Percentiles rank a stretch among this genome's conserved stretches.
These are phyloP conservation scores for Podaxis rugospora DNA, from an alignment of 768 basidiomycete genomes.

Conservation along the genomic window DNA sequence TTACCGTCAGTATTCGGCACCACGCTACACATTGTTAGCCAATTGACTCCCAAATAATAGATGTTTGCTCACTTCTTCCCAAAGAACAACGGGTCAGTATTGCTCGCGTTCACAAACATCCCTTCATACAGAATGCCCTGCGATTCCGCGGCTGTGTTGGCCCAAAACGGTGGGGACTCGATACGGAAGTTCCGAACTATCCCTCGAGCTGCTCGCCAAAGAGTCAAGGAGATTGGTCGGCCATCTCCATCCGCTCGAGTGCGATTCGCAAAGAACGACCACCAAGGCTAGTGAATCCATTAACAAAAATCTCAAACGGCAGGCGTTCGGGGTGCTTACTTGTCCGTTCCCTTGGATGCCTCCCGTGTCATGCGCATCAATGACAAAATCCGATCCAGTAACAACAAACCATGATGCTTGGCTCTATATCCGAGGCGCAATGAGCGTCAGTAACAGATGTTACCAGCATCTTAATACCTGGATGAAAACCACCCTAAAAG, in stretches of 20 bases:
- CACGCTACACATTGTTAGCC: constrained; percentile 25
- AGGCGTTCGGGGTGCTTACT: constrained; percentile 18
- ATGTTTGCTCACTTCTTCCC: constrained; percentile 38
- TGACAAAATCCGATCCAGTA: constrained; percentile 49
- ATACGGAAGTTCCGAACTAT: constrained; percentile 45
- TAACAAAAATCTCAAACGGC: neutral
- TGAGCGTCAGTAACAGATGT: neutral
- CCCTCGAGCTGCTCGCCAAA: constrained; percentile 40
- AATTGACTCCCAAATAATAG: neutral
- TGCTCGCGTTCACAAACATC: constrained; percentile 55
- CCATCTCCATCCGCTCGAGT: constrained; percentile 52
- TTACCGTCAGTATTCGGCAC: constrained; percentile 60
- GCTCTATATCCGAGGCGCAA: constrained; percentile 26
- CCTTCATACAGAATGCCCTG: constrained; percentile 47
- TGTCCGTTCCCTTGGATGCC: constrained; percentile 61
- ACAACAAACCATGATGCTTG: constrained; percentile 66
- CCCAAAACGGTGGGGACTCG: constrained; percentile 56
- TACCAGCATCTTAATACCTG: constrained; percentile 29
- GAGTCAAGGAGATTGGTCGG: constrained; percentile 50
- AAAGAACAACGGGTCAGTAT: constrained; percentile 43
- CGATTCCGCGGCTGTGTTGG: constrained; percentile 49
- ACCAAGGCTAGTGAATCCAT: constrained; percentile 40
- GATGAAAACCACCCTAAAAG: constrained; percentile 57
- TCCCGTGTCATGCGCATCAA: constrained; percentile 52
- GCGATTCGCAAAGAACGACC: constrained; percentile 47